Evolutionary conservation across 331 rosid genomes (phyloP), one percentile per base, ranked within the genome.

Genomic region (Acacia pycnantha): DNA sequence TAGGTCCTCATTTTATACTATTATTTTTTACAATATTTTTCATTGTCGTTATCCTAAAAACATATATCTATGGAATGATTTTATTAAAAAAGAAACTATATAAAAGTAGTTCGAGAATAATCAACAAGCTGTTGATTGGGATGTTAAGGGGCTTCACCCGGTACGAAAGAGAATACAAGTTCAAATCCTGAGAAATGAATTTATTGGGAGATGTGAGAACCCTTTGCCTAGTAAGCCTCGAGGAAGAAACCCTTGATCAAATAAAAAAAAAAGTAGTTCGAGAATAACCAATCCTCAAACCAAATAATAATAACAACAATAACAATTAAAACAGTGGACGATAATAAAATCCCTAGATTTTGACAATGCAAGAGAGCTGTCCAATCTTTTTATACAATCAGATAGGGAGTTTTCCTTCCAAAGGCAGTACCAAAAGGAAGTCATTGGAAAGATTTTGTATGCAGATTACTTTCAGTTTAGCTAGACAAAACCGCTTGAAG

Each of bases 141-240:
- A 2, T 6, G 41, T 1, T 37, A 37, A 37, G 1, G 9, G 9
- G 41, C 1, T 6, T 37, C 2, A 37, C 41, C 2, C 2, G 0
- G 0, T 37, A 37, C 1, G 1, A 1, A 37, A 2, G 9, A 37
- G 0, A 37, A 6, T 0, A 37, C 41, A 37, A 37, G 41, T 37
- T 37, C 1, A 6, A 37, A 37, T 37, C 0, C 1, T 0, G 2
- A 0, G 6, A 37, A 37, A 1, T 0, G 8, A 0, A 37, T 6
- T 37, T 37, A 37, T 37, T 37, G 0, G 2, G 2, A 37, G 2
- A 37, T 9, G 41, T 6, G 9, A 6, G 8, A 37, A 37, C 2
- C 9, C 1, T 37, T 37, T 37, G 0, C 1, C 9, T 0, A 6
- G 0, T 37, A 37, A 37, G 0, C 41, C 8, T 37, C 6, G 0